Percentiles rank a stretch among this genome's conserved stretches.
These are phyloP conservation scores for Cercophora scortea DNA, from an alignment of 495 filamentous ascomycete genomes.

Conservation along the genomic window DNA sequence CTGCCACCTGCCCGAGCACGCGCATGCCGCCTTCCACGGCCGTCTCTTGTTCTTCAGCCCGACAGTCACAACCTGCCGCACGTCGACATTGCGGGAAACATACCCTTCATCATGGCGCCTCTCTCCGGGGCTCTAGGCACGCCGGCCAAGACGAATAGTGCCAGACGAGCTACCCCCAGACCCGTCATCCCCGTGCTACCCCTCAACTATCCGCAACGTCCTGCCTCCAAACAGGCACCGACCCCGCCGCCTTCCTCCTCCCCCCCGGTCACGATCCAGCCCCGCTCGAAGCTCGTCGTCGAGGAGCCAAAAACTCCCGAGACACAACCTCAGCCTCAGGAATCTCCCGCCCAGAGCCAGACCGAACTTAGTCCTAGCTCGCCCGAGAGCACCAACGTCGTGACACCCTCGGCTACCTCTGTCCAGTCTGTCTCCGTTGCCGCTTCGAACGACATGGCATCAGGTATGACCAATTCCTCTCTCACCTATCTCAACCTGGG, in stretches of 20 bases:
- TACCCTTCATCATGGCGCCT: conserved; percentile 19
- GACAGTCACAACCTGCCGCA: background rate
- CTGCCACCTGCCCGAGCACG: background rate
- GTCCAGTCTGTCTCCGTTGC: background rate
- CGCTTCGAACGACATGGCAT: background rate
- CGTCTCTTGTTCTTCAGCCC: background rate
- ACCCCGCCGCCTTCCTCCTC: conserved; percentile 2
- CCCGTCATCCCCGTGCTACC: conserved; percentile 22
- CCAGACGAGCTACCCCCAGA: conserved; percentile 8
- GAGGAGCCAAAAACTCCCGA: conserved; percentile 1
- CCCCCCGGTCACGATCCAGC: background rate
- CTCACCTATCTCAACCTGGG: background rate
- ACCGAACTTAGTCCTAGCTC: background rate
- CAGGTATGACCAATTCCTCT: conserved; percentile 6
- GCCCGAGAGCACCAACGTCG: background rate
- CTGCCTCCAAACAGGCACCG: conserved; percentile 5
- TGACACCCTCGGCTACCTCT: conserved; percentile 3
- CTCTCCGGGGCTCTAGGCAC: conserved; percentile 15
- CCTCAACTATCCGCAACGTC: conserved; percentile 22
- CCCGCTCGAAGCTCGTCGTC: background rate
- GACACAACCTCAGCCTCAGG: background rate
- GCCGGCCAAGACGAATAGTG: conserved; percentile 8
- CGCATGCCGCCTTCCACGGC: background rate
- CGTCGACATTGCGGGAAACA: no score
- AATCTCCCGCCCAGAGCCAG: background rate